Evolutionary conservation across 176 grass and related monocot genomes (phyloP).

Genomic region (Zoysia pacifica): DNA sequence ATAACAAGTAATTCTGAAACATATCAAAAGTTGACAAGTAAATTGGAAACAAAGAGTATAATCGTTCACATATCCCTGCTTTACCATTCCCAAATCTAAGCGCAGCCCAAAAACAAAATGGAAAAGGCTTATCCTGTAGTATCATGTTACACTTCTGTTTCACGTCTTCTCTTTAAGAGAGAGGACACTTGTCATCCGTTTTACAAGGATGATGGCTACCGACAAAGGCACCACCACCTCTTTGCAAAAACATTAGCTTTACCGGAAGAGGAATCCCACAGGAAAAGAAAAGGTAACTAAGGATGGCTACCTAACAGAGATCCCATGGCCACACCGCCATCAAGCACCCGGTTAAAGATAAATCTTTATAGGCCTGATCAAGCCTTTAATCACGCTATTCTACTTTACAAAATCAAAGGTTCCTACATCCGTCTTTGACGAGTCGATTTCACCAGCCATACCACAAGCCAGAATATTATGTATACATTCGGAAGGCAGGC

Average conservation of each 20-base stretch:
- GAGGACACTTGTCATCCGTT: too few species aligned
- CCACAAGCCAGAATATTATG: not conserved
- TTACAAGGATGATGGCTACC: too few species aligned
- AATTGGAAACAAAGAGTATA: too few species aligned
- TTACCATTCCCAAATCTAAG: too few species aligned
- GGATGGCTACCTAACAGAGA: not conserved
- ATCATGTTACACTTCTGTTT: constrained; percentile 2
- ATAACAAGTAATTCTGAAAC: too few species aligned
- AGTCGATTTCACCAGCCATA: not conserved
- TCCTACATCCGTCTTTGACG: not conserved
- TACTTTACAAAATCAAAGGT: constrained; percentile 25
- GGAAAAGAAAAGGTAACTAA: constrained; percentile 17
- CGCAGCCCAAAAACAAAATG: too few species aligned
- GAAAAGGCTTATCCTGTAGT: too few species aligned
- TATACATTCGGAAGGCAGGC: too few species aligned
- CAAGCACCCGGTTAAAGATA: constrained; percentile 32
- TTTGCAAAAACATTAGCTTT: not conserved
- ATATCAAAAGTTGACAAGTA: too few species aligned
- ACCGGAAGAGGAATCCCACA: constrained; percentile 8
- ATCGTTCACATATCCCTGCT: too few species aligned
- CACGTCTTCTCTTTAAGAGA: not conserved
- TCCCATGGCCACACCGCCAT: not conserved
- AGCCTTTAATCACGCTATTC: not conserved
- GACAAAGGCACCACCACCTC: too few species aligned
- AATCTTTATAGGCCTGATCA: not conserved